Evolutionary conservation across 345 rosid species (phyloP).

Genomic region (Carallia brachiata): DNA sequence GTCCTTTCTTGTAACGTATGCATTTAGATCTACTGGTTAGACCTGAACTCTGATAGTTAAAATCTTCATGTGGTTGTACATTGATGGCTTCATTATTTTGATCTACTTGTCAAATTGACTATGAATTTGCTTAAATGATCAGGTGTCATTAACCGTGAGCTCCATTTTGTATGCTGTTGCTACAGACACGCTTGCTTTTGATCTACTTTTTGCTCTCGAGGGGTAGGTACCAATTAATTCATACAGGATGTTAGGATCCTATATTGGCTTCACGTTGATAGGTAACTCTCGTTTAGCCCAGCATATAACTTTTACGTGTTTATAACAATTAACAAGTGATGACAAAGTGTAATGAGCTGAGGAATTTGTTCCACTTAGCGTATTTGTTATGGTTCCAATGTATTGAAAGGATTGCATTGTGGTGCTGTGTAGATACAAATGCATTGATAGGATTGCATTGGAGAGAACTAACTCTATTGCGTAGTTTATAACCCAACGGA

Average conservation of each 20-base stretch:
- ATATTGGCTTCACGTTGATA: no score
- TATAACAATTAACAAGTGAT: background rate
- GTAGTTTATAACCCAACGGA: no score
- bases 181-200: background rate
- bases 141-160: no score
- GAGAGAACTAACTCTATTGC: no score
- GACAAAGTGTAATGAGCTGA: background rate
- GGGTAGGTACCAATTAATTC: background rate
- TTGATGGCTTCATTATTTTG: constrained; percentile 6
- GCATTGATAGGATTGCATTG: no score
- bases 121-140: background rate
- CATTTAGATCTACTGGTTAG: constrained; percentile 18
- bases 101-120: background rate
- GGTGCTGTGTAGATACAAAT: no score
- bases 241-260: no score
- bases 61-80: constrained; percentile 8
- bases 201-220: background rate
- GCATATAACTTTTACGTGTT: background rate
- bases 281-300: background rate
- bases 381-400: background rate
- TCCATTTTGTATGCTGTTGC: no score
- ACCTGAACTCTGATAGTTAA: constrained; percentile 15
- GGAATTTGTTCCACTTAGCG: background rate
- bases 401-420: no score
- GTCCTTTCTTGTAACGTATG: constrained; percentile 15